Percentiles rank a stretch among this genome's conserved stretches.
These are phyloP conservation scores for Ophiostoma ulmi DNA, from an alignment of 2,329 filamentous ascomycete species.

Conservation along the genomic window DNA sequence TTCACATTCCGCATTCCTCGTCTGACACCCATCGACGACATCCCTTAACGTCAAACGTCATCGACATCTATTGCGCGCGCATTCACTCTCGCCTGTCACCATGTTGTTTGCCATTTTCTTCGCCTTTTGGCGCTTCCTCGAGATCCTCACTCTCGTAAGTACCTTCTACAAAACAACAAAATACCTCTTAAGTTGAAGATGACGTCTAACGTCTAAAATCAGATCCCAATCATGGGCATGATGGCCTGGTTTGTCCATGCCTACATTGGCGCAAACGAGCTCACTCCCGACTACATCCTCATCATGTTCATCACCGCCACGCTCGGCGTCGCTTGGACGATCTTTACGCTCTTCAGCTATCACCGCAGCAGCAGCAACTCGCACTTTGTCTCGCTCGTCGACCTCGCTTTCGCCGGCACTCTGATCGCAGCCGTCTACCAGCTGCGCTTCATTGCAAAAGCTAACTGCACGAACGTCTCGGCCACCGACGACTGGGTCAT, in stretches of 20 bases:
- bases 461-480: conserved; percentile 62
- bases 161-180: too few species aligned
- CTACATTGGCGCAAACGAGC: conserved; percentile 51
- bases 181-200: background rate
- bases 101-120: conserved; percentile 63
- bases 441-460: conserved; percentile 53
- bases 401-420: conserved; percentile 58
- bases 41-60: background rate
- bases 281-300: conserved; percentile 59
- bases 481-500: conserved; percentile 48
- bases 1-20: conserved; percentile 6
- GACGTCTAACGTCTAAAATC: background rate
- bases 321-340: conserved; percentile 57
- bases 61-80: background rate
- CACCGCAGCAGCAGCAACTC: conserved; percentile 57
- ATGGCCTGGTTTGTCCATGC: conserved; percentile 61
- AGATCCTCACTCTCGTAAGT: conserved; percentile 58
- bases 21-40: background rate
- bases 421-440: conserved; percentile 59
- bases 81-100: conserved; percentile 29
- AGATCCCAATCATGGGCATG: conserved; percentile 64
- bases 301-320: conserved; percentile 64
- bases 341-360: conserved; percentile 63
- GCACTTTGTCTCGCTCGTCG: conserved; percentile 56
- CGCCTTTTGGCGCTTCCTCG: conserved; percentile 55